Evolutionary conservation across 2,329 filamentous ascomycete genomes (phyloP).

Genomic region (Aspergillus texensis): DNA sequence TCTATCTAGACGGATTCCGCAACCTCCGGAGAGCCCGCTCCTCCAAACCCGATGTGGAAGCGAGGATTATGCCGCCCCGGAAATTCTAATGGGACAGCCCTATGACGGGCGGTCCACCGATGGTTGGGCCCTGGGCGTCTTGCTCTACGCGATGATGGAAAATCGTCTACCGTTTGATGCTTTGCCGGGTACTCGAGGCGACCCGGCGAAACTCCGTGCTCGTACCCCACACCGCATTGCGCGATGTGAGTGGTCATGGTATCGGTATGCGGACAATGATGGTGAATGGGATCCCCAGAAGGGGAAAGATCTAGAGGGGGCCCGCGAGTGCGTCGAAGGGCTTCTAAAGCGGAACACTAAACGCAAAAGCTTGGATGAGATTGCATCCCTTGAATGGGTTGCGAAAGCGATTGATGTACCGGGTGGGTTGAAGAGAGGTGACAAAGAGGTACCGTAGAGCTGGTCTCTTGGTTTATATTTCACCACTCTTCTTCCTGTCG

Average conservation of each 20-base stretch:
- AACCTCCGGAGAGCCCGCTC: slow-evolving; percentile 74
- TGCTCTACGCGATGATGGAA: slow-evolving; percentile 92
- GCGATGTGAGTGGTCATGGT: slow-evolving; percentile 93
- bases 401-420: slow-evolving; percentile 70
- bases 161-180: slow-evolving; percentile 92
- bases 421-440: slow-evolving; percentile 55
- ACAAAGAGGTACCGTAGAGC: slow-evolving; percentile 53
- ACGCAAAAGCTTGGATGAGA: slow-evolving; percentile 73
- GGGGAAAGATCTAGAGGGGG: slow-evolving; percentile 69
- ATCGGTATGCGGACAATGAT: slow-evolving; percentile 78
- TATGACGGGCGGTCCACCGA: slow-evolving; percentile 93
- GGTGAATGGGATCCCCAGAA: slow-evolving; percentile 80
- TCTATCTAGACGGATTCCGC: slow-evolving; percentile 78
- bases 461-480: slow-evolving; percentile 24
- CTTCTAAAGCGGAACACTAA: slow-evolving; percentile 80
- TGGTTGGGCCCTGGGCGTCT: slow-evolving; percentile 91
- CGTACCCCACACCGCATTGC: slow-evolving; percentile 93
- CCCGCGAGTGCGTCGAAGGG: slow-evolving; percentile 79
- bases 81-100: slow-evolving; percentile 91
- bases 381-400: slow-evolving; percentile 77
- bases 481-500: slow-evolving; percentile 6
- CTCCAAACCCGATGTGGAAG: slow-evolving; percentile 93
- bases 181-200: slow-evolving; percentile 72
- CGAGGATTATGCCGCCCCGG: slow-evolving; percentile 95
- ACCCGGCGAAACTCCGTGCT: slow-evolving; percentile 74